Evolutionary conservation across 2,329 filamentous ascomycete genomes (phyloP).

Genomic region (Akanthomyces uredinophilus): DNA sequence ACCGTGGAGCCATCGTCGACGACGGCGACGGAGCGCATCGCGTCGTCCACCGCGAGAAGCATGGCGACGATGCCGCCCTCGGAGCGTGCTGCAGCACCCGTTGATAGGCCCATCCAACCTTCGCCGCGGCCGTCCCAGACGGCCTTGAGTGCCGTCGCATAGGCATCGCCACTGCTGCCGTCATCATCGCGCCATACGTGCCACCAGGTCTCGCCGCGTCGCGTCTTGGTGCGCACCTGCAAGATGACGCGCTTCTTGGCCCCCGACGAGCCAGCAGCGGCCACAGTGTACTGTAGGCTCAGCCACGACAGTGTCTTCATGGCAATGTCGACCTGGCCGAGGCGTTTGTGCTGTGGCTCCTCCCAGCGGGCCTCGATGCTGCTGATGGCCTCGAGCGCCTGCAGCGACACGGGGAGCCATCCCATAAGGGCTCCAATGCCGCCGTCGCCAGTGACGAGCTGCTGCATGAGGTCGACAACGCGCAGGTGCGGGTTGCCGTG

Average conservation of each 20-base stretch:
- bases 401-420: conserved; percentile 56
- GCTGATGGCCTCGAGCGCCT: conserved; percentile 58
- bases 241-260: conserved; percentile 33
- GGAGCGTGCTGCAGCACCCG: conserved; percentile 40
- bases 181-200: conserved; percentile 36
- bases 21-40: conserved; percentile 31
- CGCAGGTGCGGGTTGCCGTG: conserved; percentile 63
- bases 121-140: conserved; percentile 42
- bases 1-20: background rate
- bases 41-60: conserved; percentile 43
- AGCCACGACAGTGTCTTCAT: conserved; percentile 54
- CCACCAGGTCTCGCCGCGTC: conserved; percentile 48
- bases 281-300: conserved; percentile 48
- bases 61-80: conserved; percentile 40
- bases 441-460: conserved; percentile 50
- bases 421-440: conserved; percentile 49
- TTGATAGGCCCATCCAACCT: conserved; percentile 44
- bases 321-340: conserved; percentile 46
- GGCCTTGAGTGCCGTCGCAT: conserved; percentile 36
- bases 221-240: conserved; percentile 45
- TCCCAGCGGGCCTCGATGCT: conserved; percentile 54
- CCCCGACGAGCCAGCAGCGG: conserved; percentile 17
- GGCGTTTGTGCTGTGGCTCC: conserved; percentile 34
- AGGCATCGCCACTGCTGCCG: conserved; percentile 22
- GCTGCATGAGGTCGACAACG: conserved; percentile 53